A percentile compares a stretch with the other conserved stretches of the same genome.
Conservation (phyloP, 805 yeast genomes). For the Babjeviella inositovora region DNA sequence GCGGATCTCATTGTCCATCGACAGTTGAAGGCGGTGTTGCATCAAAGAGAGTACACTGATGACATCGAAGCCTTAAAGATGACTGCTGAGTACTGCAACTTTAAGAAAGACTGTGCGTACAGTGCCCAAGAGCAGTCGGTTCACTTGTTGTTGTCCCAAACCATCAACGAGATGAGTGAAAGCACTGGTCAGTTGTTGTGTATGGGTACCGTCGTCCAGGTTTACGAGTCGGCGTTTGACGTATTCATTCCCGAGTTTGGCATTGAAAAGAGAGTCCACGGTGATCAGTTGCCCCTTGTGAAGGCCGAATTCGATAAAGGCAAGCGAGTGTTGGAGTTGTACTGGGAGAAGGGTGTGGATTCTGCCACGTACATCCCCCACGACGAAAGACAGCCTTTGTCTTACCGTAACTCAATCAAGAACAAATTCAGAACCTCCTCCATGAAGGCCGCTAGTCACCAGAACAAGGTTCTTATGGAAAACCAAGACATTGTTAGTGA, state of each 20-base stretch:
- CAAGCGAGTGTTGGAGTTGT: slow-evolving; percentile 56
- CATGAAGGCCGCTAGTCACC: slow-evolving; percentile 51
- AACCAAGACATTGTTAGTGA: slow-evolving; percentile 15
- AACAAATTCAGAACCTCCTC: slow-evolving; percentile 64
- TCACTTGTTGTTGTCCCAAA: slow-evolving; percentile 72
- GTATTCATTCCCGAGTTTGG: slow-evolving; percentile 87
- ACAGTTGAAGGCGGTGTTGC: slow-evolving; percentile 61
- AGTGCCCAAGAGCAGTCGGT: slow-evolving; percentile 91
- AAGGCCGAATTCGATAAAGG: slow-evolving; percentile 83
- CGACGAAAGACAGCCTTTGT: slow-evolving; percentile 70
- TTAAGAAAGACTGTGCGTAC: slow-evolving; percentile 88
- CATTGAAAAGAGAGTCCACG: slow-evolving; percentile 90
- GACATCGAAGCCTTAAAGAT: slow-evolving; percentile 62
- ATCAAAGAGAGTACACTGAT: slow-evolving; percentile 21
- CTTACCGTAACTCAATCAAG: slow-evolving; percentile 65
- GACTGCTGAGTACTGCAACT: slow-evolving; percentile 84
- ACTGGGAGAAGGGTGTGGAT: slow-evolving; percentile 89
- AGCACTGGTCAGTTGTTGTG: slow-evolving; percentile 70
- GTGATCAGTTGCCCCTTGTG: slow-evolving; percentile 84
- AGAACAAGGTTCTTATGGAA: slow-evolving; percentile 17
- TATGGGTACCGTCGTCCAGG: slow-evolving; percentile 80
- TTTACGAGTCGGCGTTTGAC: slow-evolving; percentile 92
- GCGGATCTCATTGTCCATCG: slow-evolving; percentile 89
- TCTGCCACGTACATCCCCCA: slow-evolving; percentile 82
- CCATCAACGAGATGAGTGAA: slow-evolving; percentile 58